A percentile compares a stretch with the other conserved stretches of the same genome.
phyloP scores from a whole-genome alignment of 2,329 filamentous ascomycete species.

The Diaporthe sp. region DNA sequence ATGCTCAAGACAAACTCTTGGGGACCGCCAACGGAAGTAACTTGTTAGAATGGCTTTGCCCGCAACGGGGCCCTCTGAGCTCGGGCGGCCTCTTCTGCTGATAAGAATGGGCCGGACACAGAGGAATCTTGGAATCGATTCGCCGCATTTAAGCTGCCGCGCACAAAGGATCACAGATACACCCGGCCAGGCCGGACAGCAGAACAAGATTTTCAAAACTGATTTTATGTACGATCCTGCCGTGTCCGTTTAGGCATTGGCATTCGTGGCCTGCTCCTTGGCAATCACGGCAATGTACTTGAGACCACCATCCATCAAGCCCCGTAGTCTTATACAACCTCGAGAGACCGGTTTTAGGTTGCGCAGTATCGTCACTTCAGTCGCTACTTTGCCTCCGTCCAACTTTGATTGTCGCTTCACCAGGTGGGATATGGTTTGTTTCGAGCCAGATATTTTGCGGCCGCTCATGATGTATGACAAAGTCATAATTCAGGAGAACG shows the following conservation, averaged over 20 bases:
- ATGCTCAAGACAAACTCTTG: not conserved
- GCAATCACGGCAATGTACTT: not conserved
- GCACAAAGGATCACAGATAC: not conserved
- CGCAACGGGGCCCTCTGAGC: too few species aligned
- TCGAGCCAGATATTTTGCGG: not conserved
- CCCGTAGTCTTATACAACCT: too few species aligned
- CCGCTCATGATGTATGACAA: conserved; percentile 31
- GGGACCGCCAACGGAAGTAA: not conserved
- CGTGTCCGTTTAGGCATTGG: not conserved
- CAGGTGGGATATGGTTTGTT: conserved; percentile 27
- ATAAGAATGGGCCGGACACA: not conserved
- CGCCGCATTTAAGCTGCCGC: not conserved
- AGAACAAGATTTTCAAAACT: not conserved
- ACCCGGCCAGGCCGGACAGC: not conserved
- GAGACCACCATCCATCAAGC: not conserved
- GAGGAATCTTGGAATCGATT: not conserved
- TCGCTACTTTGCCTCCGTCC: not conserved
- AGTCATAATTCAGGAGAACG: conserved; percentile 39
- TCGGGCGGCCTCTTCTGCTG: not conserved
- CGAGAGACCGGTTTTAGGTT: not conserved
- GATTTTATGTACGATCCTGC: too few species aligned
- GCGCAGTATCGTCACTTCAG: not conserved
- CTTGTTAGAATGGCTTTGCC: not conserved
- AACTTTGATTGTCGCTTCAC: not conserved
- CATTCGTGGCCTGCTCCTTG: not conserved